phyloP scores from a whole-genome alignment of 2,329 filamentous ascomycete genomes.

The Aspergillus ustus region DNA sequence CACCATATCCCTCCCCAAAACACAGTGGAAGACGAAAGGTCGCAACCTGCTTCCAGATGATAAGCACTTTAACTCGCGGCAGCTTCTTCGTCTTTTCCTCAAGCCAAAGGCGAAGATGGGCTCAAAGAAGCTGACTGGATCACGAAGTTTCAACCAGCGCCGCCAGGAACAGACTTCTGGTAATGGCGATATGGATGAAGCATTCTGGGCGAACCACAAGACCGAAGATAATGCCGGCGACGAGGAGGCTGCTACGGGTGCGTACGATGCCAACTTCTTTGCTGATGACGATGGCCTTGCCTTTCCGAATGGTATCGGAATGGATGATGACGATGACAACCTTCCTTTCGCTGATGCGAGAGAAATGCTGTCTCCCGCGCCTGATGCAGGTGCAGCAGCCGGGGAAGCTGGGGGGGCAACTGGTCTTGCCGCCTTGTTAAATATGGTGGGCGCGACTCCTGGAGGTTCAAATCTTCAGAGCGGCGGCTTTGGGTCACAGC shows the following conservation, averaged over 20 bases:
- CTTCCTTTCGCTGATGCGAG: constrained; percentile 54
- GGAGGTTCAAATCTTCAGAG: constrained; percentile 42
- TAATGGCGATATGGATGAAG: constrained; percentile 86
- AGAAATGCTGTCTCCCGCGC: constrained; percentile 52
- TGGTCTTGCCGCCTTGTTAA: constrained; percentile 45
- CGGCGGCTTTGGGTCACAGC: constrained; percentile 64
- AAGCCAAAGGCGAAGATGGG: constrained; percentile 90
- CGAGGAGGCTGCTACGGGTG: constrained; percentile 68
- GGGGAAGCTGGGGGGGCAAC: constrained; percentile 41
- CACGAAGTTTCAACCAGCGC: constrained; percentile 40
- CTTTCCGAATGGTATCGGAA: constrained; percentile 51
- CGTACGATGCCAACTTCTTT: constrained; percentile 98
- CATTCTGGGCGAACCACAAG: constrained; percentile 79
- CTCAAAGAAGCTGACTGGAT: constrained; percentile 62
- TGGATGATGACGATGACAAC: constrained; percentile 53
- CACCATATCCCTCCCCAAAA: constrained; percentile 83
- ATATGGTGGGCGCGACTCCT: constrained; percentile 45
- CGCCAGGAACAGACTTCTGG: constrained; percentile 59
- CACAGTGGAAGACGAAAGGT: constrained; percentile 93
- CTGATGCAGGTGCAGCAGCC: constrained; percentile 38
- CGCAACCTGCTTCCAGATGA: constrained; percentile 94
- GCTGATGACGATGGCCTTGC: constrained; percentile 66
- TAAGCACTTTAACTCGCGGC: constrained; percentile 96
- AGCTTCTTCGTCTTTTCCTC: constrained; percentile 85
- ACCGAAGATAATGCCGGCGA: constrained; percentile 58